phyloP scores from a whole-genome alignment of 73 alveolate species.

The Stentor coeruleus region DNA sequence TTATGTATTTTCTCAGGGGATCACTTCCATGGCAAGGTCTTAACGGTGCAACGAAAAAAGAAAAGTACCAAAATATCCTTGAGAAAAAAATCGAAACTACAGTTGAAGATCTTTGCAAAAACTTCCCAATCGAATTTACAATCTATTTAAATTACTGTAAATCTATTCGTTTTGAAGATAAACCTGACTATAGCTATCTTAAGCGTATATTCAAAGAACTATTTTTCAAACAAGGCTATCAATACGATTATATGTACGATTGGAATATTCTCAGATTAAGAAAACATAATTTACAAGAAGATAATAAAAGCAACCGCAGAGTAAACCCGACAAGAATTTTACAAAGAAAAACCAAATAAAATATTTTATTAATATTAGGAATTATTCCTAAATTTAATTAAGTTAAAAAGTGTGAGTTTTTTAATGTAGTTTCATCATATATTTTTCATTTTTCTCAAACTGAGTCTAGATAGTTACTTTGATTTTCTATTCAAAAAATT shows the following conservation, averaged over 20 bases:
- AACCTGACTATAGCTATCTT: constrained; percentile 61
- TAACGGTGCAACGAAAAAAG: constrained; percentile 61
- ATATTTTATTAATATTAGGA: no score
- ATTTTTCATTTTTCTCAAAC: no score
- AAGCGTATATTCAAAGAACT: constrained; percentile 40
- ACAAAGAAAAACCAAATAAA: no score
- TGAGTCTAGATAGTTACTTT: no score
- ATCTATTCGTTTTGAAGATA: constrained; percentile 66
- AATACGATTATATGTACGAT: constrained; percentile 41
- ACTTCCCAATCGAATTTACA: constrained; percentile 65
- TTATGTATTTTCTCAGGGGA: constrained; percentile 75
- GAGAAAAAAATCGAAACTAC: constrained; percentile 71
- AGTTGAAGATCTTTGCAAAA: constrained; percentile 63
- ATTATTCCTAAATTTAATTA: no score
- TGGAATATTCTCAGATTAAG: constrained; percentile 31
- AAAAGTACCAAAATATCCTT: constrained; percentile 68
- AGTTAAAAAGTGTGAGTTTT: no score
- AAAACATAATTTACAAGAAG: no score
- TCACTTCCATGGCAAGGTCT: constrained; percentile 80
- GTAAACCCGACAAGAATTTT: no score
- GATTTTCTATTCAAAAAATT: no score
- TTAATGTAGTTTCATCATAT: no score
- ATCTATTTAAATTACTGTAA: constrained; percentile 59
- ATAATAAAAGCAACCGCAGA: no score
- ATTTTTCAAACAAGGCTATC: constrained; percentile 34